These are phyloP conservation scores for Skeletonema potamos DNA, from an alignment of 108 stramenopile species.

Conservation along the genomic window DNA sequence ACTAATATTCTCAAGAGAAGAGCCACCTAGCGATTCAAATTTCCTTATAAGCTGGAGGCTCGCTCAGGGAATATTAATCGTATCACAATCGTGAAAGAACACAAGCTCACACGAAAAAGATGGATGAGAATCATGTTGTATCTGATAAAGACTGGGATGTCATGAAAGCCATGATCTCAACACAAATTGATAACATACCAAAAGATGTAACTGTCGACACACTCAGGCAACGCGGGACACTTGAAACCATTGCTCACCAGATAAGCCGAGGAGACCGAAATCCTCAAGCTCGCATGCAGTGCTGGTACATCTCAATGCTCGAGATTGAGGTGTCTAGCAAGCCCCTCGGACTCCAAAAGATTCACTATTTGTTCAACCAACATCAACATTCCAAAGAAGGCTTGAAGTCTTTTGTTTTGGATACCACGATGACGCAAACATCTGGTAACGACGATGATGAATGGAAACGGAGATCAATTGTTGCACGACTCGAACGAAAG, in stretches of 20 bases:
- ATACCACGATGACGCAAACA: constrained; percentile 16
- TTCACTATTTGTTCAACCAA: constrained; percentile 18
- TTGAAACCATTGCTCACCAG: constrained; percentile 32
- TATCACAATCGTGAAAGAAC: no score
- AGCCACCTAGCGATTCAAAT: no score
- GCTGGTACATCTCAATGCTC: constrained; percentile 35
- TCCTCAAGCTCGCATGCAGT: constrained; percentile 17
- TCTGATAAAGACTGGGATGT: constrained; percentile 35
- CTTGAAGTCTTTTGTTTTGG: constrained; percentile 23
- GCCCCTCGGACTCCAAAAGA: constrained; percentile 16
- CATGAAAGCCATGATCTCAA: constrained; percentile 34
- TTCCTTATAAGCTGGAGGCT: no score
- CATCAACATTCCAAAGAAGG: constrained; percentile 17
- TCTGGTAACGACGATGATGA: constrained; percentile 1
- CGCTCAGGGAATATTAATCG: no score
- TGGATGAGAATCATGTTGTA: neutral
- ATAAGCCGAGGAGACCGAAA: constrained; percentile 22
- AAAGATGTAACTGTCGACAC: constrained; percentile 15
- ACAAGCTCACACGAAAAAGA: neutral
- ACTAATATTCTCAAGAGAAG: no score
- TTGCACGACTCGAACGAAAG: constrained; percentile 19
- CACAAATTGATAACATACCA: constrained; percentile 17
- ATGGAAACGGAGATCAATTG: constrained; percentile 15
- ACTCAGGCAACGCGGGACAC: constrained; percentile 12
- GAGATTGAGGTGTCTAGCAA: constrained; percentile 27